Evolutionary conservation across 2,329 filamentous ascomycete species (phyloP).

Genomic region (Zasmidium angulare): DNA sequence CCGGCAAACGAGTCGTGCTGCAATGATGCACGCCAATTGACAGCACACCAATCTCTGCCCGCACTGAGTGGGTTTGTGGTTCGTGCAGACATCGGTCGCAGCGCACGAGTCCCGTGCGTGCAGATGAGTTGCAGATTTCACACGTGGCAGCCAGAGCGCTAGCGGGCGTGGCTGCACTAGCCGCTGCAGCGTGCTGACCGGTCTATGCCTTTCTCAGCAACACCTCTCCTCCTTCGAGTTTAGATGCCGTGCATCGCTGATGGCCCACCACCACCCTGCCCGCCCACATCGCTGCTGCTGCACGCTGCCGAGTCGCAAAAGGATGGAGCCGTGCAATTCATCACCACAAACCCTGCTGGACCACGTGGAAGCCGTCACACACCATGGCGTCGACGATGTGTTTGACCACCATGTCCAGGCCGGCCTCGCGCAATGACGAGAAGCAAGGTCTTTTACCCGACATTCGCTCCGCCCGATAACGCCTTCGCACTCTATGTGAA

Average conservation of each 20-base stretch:
- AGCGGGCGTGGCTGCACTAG: neutral
- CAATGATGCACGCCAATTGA: neutral
- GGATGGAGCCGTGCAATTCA: slow-evolving; percentile 12
- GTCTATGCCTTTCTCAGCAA: neutral
- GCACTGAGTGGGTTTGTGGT: neutral
- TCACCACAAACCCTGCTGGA: slow-evolving; percentile 3
- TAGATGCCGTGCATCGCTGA: slow-evolving; percentile 3
- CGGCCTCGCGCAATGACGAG: neutral
- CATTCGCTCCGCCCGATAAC: neutral
- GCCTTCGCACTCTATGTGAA: neutral
- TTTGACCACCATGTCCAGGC: neutral
- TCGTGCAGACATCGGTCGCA: neutral
- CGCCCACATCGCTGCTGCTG: slow-evolving; percentile 7
- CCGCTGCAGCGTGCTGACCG: neutral
- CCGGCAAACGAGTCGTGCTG: neutral
- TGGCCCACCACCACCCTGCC: neutral
- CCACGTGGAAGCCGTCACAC: slow-evolving; percentile 15
- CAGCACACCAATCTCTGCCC: neutral
- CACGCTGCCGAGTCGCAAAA: slow-evolving; percentile 13
- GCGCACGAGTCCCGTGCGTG: neutral
- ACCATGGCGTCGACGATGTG: neutral
- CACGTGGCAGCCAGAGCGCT: neutral
- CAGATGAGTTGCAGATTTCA: neutral
- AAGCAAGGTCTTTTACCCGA: neutral
- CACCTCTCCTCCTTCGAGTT: neutral